Evolutionary conservation across 2,329 filamentous ascomycete genomes (phyloP), one percentile per base, ranked within the genome.

Genomic region (Cadophora sp.): DNA sequence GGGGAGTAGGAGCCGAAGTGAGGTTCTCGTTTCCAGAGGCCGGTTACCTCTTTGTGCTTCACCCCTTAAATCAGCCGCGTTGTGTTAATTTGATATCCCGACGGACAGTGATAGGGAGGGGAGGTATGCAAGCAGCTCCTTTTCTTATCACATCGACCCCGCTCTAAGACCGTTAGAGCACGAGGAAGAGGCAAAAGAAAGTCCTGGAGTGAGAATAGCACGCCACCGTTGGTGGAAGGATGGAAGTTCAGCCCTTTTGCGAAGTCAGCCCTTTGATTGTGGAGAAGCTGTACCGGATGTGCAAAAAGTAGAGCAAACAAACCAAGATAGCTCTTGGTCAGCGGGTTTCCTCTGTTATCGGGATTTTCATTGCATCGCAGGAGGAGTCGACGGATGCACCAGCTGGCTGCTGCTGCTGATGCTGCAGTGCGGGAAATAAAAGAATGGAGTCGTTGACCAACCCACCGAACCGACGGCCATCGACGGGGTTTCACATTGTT

Each of bases 41-140:
- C 30, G 18, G 30, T 20, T 56, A 22, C n/a, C 20, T 45, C 14
- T 53, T 53, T 58, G 53, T 58, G 53, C 56, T 59, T 39, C 9
- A 27, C 56, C 56, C 36, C 56, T 59, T 43, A 45, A 59, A 59
- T 59, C 56, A 59, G 41, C 56, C 56, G 56, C 41, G 36, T n/a
- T n/a, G n/a, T 59, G 27, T 59, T 59, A 59, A 59, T 59, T 59
- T 58, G 36, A 59, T 45, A 55, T 51, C 16, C 43, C n/a, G n/a
- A n/a, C n/a, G n/a, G n/a, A n/a, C n/a, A n/a, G 14, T 18, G 43
- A 18, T 45, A 6, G 27, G 27, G 27, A 30, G 27, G 27, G 3
- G 4, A 14, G 16, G 5, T 11, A 55, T 39, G 33, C 50, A 53
- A 53, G 50, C 27, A 30, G 50, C 24, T 53, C 22, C 24, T 53